Evolutionary conservation across 2,329 filamentous ascomycete species (phyloP), one percentile per base, ranked within the genome.

Genomic region (Scytalidium lignicola): DNA sequence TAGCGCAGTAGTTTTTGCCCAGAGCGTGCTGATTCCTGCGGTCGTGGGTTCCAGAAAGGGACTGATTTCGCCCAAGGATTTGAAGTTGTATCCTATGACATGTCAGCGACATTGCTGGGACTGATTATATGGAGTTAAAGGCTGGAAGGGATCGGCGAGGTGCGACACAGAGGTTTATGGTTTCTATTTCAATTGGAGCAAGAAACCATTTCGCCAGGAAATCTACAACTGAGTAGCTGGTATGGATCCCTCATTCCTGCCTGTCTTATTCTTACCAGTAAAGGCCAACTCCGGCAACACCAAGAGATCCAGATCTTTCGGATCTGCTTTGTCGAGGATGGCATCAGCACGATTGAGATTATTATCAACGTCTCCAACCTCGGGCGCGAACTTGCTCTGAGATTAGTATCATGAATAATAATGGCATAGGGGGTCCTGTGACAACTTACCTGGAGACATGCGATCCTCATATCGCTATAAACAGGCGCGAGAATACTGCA

Each of bases 221-320:
- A 9, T 37, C 32, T 15, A 17, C 32, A 37, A 13, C 32, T 15
- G 32, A 5, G 15, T 15, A 42, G 44, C 46, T 32, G 41, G 43
- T 32, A 49, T 28, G 22, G 19, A 48, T 47, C 47, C n/a, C n/a
- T 42, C 28, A 41, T 42, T 23, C 43, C 48, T 40, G 19, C 39
- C 10, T 9, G 12, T 37, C n/a, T 13, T 17, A 7, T 13, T 37
- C 54, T 56, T 67, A 87, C 85, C 85, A 50, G 81, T 77, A 61
- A 92, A 90, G 1, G 88, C 85, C 64, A 92, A 70, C 62, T 92
- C 88, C 0, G 88, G 87, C 0, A 92, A 69, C 0, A 92, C 80
- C 0, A 93, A 71, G 23, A 91, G 73, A 61, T 90, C 85, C 1
- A 91, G 58, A n/a, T 75, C 69, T 1, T 76, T 67, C 0, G 74